Evolutionary conservation across 2,329 filamentous ascomycete species (phyloP), one percentile per base, ranked within the genome.

Genomic region (Fusarium sp.): DNA sequence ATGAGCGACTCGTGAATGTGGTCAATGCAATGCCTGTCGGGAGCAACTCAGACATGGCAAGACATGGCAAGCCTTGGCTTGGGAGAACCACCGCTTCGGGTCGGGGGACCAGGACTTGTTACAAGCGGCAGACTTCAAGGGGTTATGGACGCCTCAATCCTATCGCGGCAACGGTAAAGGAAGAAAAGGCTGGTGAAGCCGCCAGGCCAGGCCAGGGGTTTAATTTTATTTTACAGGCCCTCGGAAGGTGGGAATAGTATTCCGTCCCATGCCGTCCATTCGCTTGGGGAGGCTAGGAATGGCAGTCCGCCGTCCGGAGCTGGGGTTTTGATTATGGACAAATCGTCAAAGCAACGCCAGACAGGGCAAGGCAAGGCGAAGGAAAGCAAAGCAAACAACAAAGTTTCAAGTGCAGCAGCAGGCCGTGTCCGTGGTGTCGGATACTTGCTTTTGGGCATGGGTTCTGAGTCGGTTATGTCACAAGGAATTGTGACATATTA

Each of bases 81-180:
- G 22, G 71, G 47, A 59, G 70, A 76, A 74, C 75, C 75, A 52
- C 65, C 65, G 68, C 64, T 64, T 75, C 54, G 75, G 75, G 71
- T 75, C 75, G 60, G 73, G 72, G 68, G 55, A 39, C 55, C 51
- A 36, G 56, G 47, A 51, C 32, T 38, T 47, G 18, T 48, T 13
- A 41, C 18, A 42, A 47, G 38, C 55, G 62, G 58, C 67, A 60
- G 55, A 41, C 48, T 39, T 38, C 48, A 60, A 32, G 62, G 63
- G 50, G 28, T 17, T 28, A 48, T n/a, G 47, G 39, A 54, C 50
- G 52, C 48, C 60, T 62, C 61, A 60, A 60, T 55, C 60, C 62
- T 62, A 68, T 71, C 67, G 60, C 58, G 66, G 56, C 56, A 51
- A 67, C 41, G 28, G n/a, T 34, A 38, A 45, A 59, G 38, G 38